phyloP scores from a whole-genome alignment of 1,284 basidiomycete species.

The Ustilago vetiveriae region DNA sequence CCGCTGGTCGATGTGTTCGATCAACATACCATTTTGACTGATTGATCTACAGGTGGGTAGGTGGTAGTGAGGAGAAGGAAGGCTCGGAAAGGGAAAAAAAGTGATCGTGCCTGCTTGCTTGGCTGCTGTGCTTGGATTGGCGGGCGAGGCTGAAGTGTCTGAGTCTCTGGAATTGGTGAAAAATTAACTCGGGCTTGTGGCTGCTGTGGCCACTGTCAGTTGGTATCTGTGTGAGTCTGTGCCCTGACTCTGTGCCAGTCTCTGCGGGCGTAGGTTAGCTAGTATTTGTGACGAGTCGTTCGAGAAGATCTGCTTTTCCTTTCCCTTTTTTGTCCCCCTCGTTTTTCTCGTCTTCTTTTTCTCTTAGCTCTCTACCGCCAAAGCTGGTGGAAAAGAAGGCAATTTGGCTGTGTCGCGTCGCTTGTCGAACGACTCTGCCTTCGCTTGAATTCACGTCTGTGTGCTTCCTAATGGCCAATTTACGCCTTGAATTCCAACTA shows the following conservation, averaged over 20 bases:
- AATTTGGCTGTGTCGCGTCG: no score
- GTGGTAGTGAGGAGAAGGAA: conserved; percentile 24
- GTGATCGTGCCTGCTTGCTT: conserved; percentile 15
- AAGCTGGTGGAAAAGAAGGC: no score
- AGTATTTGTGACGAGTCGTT: no score
- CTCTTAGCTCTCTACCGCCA: neutral
- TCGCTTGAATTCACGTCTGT: no score
- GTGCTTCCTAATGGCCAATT: no score
- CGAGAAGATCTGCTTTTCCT: conserved; percentile 32
- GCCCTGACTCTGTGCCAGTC: no score
- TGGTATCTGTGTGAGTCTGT: neutral
- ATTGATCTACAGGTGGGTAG: conserved; percentile 42
- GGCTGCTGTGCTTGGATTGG: neutral
- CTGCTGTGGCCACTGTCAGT: no score
- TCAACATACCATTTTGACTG: conserved; percentile 44
- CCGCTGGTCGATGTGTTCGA: neutral
- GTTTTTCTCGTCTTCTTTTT: neutral
- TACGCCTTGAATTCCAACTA: conserved; percentile 3
- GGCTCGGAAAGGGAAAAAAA: neutral
- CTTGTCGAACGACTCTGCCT: neutral
- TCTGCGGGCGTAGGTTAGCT: no score
- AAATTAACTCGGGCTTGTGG: no score
- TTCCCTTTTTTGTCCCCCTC: conserved; percentile 4
- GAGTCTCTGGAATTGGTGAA: no score
- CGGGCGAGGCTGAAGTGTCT: no score